Evolutionary conservation across 495 filamentous ascomycete species (phyloP).

Genomic region (Xylaria venustula): DNA sequence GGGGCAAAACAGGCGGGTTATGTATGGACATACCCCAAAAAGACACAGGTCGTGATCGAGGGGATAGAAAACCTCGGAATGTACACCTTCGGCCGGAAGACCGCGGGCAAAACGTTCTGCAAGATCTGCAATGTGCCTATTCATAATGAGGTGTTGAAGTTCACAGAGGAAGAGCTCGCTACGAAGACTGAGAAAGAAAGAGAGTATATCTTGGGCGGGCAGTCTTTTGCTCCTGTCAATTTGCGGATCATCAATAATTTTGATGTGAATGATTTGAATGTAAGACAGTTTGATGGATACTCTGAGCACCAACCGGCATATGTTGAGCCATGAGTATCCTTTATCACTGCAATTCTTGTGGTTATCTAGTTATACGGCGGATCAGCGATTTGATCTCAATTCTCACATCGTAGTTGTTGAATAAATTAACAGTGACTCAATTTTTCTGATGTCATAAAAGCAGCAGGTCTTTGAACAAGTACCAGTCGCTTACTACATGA

Average conservation of each 20-base stretch:
- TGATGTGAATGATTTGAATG: conserved; percentile 4
- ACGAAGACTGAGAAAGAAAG: conserved; percentile 19
- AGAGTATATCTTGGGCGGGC: neutral
- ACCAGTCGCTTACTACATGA: too few species aligned
- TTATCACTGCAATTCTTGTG: too few species aligned
- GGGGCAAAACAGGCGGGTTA: conserved; percentile 14
- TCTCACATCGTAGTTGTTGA: too few species aligned
- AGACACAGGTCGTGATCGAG: conserved; percentile 16
- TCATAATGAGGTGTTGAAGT: conserved; percentile 17
- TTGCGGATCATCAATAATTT: conserved; percentile 18
- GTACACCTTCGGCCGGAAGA: conserved; percentile 27
- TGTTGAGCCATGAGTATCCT: conserved; percentile 14
- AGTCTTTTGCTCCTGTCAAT: conserved; percentile 23
- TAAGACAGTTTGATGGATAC: conserved; percentile 16
- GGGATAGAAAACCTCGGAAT: conserved; percentile 11
- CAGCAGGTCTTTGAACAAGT: too few species aligned
- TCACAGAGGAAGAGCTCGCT: conserved; percentile 16
- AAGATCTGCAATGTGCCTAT: conserved; percentile 25
- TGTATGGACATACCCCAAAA: conserved; percentile 22
- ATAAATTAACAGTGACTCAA: too few species aligned
- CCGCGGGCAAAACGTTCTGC: conserved; percentile 30
- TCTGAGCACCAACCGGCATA: conserved; percentile 3
- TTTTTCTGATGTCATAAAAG: too few species aligned
- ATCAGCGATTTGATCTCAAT: too few species aligned
- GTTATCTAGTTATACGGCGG: too few species aligned